Evolutionary conservation across 2,329 filamentous ascomycete species (phyloP).

Genomic region (Cercospora sojina): DNA sequence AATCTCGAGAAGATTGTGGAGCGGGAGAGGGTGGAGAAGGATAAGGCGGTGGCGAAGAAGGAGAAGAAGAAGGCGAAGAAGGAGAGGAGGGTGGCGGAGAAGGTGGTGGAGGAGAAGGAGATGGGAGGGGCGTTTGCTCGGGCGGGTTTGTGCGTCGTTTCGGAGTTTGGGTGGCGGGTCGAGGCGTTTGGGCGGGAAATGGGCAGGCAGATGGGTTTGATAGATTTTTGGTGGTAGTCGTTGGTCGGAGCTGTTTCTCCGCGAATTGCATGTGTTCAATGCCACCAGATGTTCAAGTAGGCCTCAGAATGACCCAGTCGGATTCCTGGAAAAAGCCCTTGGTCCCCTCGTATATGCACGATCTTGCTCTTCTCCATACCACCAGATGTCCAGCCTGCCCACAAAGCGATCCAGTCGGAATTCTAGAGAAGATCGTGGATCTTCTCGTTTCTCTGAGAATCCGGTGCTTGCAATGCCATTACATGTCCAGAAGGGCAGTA

Average conservation of each 20-base stretch:
- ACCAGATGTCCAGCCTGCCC: neutral
- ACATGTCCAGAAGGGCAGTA: neutral
- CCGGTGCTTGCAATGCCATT: neutral
- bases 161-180: neutral
- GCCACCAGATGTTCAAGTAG: neutral
- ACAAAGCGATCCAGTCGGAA: neutral
- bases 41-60: neutral
- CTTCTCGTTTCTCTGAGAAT: neutral
- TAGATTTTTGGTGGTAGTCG: neutral
- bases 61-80: conserved; percentile 2
- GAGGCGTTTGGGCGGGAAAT: neutral
- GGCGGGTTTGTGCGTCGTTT: neutral
- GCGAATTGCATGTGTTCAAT: neutral
- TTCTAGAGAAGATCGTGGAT: neutral
- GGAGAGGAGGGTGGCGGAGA: conserved; percentile 6
- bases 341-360: neutral
- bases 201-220: neutral
- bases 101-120: neutral
- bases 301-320: neutral
- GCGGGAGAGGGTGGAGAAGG: neutral
- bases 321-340: neutral
- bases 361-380: neutral
- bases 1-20: conserved; percentile 1
- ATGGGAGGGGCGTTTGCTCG: neutral
- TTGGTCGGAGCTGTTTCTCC: neutral